phyloP scores from a whole-genome alignment of 768 basidiomycete species.

The Pisolithus orientalis region DNA sequence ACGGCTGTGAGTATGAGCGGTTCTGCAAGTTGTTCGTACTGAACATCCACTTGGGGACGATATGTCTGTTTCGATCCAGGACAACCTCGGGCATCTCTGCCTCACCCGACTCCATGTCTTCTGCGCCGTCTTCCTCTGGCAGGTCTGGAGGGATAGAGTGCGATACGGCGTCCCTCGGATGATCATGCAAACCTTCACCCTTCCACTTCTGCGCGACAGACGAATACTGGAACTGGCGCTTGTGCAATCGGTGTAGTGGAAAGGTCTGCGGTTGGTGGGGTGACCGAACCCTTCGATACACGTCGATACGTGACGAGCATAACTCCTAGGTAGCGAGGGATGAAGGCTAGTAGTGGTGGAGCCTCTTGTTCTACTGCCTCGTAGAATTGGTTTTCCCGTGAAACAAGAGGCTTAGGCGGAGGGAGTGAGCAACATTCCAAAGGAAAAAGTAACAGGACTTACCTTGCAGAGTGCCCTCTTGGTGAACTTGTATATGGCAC shows the following conservation, averaged over 20 bases:
- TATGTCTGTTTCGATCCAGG: constrained; percentile 90
- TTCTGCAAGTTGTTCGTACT: constrained; percentile 42
- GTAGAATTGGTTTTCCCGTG: constrained; percentile 96
- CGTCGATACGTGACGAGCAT: constrained; percentile 96
- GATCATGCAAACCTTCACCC: constrained; percentile 16
- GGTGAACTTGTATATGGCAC: constrained; percentile 95
- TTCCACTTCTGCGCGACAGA: constrained; percentile 21
- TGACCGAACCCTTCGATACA: constrained; percentile 42
- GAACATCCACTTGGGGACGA: constrained; percentile 91
- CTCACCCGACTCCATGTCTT: constrained; percentile 48
- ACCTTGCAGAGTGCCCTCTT: constrained; percentile 99
- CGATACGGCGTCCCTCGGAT: background rate
- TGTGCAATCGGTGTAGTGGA: constrained; percentile 9
- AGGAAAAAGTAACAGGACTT: constrained; percentile 20
- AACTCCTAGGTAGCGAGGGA: constrained; percentile 97
- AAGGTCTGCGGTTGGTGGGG: constrained; percentile 15
- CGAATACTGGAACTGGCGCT: constrained; percentile 15
- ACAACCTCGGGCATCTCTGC: constrained; percentile 93
- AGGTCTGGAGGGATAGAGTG: constrained; percentile 1
- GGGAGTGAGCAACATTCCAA: background rate
- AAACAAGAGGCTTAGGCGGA: constrained; percentile 75
- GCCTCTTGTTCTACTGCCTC: constrained; percentile 93
- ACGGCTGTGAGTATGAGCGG: constrained; percentile 41
- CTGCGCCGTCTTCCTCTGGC: constrained; percentile 27
- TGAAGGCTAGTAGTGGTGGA: constrained; percentile 86